phyloP scores from a whole-genome alignment of 2,329 filamentous ascomycete genomes.

The Beauveria brongniartii region DNA sequence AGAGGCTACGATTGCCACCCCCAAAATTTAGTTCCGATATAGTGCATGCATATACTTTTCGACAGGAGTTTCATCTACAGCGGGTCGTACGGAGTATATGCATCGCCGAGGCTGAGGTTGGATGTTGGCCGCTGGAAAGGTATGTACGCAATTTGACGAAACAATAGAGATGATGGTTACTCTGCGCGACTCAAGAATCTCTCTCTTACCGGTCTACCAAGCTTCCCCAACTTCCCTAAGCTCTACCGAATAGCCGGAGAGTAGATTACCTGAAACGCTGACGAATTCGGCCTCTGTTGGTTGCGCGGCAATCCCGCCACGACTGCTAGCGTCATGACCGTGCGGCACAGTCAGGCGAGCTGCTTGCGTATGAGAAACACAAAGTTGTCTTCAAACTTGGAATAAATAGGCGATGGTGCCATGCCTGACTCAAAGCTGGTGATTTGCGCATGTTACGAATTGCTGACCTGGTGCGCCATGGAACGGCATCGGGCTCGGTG shows the following conservation, averaged over 20 bases:
- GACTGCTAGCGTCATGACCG: not conserved
- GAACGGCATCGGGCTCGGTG: not conserved
- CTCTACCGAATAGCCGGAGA: not conserved
- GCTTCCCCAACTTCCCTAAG: not conserved
- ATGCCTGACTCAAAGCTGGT: not conserved
- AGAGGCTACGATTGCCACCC: not conserved
- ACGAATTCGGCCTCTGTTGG: not conserved
- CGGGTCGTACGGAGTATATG: no score
- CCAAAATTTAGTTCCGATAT: not conserved
- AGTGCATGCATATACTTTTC: not conserved
- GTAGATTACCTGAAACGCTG: not conserved
- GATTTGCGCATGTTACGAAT: not conserved
- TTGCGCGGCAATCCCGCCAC: not conserved
- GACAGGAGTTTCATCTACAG: not conserved
- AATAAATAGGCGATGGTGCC: not conserved
- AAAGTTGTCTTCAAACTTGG: not conserved
- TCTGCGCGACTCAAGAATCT: not conserved
- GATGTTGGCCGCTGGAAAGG: not conserved
- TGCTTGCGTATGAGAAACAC: not conserved
- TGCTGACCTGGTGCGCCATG: not conserved
- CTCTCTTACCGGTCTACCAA: not conserved
- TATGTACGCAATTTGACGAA: not conserved
- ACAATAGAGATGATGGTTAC: not conserved
- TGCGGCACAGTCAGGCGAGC: constrained; percentile 2
- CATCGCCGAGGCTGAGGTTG: not conserved